Base-by-base conservation (phyloP, 2,329 filamentous ascomycete species). In the Cryphonectria carpinicola region DNA sequence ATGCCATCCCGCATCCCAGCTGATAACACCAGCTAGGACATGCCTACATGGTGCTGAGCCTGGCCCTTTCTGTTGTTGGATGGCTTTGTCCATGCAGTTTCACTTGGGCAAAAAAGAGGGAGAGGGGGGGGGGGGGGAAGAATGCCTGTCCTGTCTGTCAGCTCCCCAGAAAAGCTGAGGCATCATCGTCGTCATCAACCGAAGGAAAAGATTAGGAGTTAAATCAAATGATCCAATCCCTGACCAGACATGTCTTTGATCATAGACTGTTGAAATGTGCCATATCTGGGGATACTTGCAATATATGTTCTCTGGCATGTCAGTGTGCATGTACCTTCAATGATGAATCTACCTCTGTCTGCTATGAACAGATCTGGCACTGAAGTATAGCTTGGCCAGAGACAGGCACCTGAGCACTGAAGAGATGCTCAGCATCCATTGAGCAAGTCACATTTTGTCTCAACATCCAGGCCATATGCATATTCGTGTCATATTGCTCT, bases 11-110 rank as follows among this genome's bases (percentile, higher is more conserved):
- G 22, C 58, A 60, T 67, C 56, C 69, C 39, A 25, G 49, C 35
- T 70, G 70, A 71, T 70, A 54, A 61, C 66, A 65, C 58, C 60
- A 35, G 54, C 66, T 65, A 54, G 65, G 67, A 65, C 69, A 62
- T n/a, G 37, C 43, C 67, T 28, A 14, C 13, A 32, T 32, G 54
- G 13, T 28, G 54, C 5, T 35, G 13, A 19, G 14, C 32, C 35
- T 61, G 58, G 13, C 35, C 35, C 39, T 61, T 1, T 35, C 58
- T n/a, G 32, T 39, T 61, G 28, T 61, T 25, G 58, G 58, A 61
- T 58, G 54, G 54, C 54, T 58, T 58, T 7, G 25, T n/a, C 28
- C 54, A 58, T 32, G 54, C 28, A 35, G 14, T 35, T 1, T 58
- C 17, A 10, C 54, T 13, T 11, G 8, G 37, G 37, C 11, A 11